Evolutionary conservation across 208 protist species (phyloP).

Genomic region (Acanthamoeba lenticulata): DNA sequence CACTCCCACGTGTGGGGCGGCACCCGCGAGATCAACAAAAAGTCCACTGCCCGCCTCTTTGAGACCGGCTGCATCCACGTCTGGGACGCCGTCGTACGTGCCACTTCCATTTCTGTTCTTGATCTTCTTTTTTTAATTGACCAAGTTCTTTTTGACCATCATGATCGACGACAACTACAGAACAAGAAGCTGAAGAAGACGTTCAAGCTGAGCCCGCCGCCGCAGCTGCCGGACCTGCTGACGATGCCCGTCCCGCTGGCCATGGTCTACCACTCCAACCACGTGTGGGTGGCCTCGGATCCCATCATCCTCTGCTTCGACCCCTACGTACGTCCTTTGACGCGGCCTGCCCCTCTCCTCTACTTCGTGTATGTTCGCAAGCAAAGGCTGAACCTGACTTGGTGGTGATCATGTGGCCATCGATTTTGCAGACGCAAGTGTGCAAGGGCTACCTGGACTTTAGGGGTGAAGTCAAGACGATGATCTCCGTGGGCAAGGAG

Average conservation of each 20-base stretch:
- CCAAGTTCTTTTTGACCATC: no score
- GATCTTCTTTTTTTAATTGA: background rate
- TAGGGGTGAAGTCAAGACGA: background rate
- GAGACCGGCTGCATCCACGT: slow-evolving; percentile 29
- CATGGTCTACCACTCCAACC: slow-evolving; percentile 52
- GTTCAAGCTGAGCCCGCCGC: slow-evolving; percentile 30
- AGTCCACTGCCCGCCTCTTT: background rate
- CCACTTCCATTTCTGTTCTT: background rate
- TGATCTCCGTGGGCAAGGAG: slow-evolving; percentile 53
- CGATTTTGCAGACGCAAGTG: slow-evolving; percentile 38
- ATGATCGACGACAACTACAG: background rate
- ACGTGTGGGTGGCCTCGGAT: slow-evolving; percentile 26
- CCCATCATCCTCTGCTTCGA: slow-evolving; percentile 53
- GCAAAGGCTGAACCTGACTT: no score
- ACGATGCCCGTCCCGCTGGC: slow-evolving; percentile 23
- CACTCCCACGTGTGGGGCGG: slow-evolving; percentile 41
- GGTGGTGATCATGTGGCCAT: no score
- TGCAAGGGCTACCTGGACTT: slow-evolving; percentile 57
- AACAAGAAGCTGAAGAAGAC: slow-evolving; percentile 69
- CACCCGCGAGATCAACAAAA: slow-evolving; percentile 52
- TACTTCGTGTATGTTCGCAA: no score
- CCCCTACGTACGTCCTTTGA: background rate
- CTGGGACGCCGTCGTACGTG: slow-evolving; percentile 2
- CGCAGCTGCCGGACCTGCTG: slow-evolving; percentile 1
- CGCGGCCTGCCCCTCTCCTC: no score